Evolutionary conservation across 441 rosid species (phyloP).

Genomic region (Arabidopsis lyrata): DNA sequence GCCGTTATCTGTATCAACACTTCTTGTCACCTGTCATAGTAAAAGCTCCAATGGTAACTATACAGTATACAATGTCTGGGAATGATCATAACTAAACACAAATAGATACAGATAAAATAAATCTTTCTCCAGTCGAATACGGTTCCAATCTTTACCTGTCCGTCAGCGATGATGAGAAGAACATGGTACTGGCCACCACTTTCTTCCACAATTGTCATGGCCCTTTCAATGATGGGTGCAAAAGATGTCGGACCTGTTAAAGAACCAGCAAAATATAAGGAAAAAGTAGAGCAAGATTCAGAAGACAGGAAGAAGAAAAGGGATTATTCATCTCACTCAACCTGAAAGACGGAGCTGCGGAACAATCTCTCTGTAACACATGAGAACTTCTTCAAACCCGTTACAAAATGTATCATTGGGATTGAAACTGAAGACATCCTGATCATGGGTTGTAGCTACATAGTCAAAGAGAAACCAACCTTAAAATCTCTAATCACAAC

Average conservation of each 20-base stretch:
- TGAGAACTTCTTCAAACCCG: conserved; percentile 77
- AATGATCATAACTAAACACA: neutral
- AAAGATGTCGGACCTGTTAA: conserved; percentile 92
- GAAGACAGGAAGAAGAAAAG: neutral
- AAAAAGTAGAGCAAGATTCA: conserved; percentile 9
- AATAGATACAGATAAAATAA: conserved; percentile 2
- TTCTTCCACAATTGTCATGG: conserved; percentile 85
- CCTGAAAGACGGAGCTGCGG: conserved; percentile 77
- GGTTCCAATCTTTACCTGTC: conserved; percentile 64
- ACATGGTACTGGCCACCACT: conserved; percentile 97
- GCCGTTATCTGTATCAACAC: conserved; percentile 74
- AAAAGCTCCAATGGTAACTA: conserved; percentile 6
- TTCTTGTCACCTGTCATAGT: conserved; percentile 82
- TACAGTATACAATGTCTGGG: neutral
- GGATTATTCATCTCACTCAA: conserved; percentile 29
- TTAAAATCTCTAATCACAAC: conserved; percentile 12
- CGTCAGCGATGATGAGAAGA: conserved; percentile 93
- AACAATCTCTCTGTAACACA: conserved; percentile 61
- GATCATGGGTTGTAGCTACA: conserved; percentile 79
- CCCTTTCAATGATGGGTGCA: conserved; percentile 93
- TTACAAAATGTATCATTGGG: conserved; percentile 61
- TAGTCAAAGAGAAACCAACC: conserved; percentile 1
- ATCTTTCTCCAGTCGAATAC: neutral
- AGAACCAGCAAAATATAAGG: conserved; percentile 13
- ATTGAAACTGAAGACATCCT: conserved; percentile 76